Evolutionary conservation across 2,329 filamentous ascomycete genomes (phyloP).

Genomic region (Talaromyces sp.): DNA sequence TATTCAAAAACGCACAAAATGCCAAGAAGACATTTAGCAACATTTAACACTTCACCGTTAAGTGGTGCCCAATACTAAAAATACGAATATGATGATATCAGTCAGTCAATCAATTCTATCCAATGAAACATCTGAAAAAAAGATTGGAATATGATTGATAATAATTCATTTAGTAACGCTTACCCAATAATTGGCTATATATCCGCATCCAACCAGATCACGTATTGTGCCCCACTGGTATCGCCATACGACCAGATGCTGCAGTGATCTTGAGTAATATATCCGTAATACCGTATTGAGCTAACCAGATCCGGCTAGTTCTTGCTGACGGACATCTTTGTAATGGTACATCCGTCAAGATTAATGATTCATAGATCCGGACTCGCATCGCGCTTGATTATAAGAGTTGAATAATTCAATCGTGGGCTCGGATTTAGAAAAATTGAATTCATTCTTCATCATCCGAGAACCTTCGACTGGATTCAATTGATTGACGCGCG

Average conservation of each 20-base stretch:
- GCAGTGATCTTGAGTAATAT: neutral
- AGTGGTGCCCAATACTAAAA: too few relatives aligned
- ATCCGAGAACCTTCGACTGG: conserved; percentile 19
- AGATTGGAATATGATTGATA: too few relatives aligned
- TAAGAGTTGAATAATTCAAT: too few relatives aligned
- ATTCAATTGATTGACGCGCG: conserved; percentile 13
- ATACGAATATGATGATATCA: too few relatives aligned
- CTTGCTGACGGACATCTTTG: conserved; percentile 14
- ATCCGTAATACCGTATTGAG: conserved; percentile 9
- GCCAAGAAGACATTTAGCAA: too few relatives aligned
- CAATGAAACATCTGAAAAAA: neutral
- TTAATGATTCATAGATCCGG: neutral
- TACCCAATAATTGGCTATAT: neutral
- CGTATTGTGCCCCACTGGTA: neutral
- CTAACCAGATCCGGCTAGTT: neutral
- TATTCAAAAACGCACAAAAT: too few relatives aligned
- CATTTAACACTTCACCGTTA: too few relatives aligned
- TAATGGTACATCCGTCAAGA: conserved; percentile 1
- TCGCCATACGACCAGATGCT: neutral
- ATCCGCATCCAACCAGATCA: conserved; percentile 1
- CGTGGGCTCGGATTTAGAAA: neutral
- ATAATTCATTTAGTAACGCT: neutral
- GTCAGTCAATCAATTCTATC: neutral
- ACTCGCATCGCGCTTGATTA: neutral
- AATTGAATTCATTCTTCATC: neutral